phyloP scores from a whole-genome alignment of 2,329 filamentous ascomycete genomes.

The Colletotrichum filicis region DNA sequence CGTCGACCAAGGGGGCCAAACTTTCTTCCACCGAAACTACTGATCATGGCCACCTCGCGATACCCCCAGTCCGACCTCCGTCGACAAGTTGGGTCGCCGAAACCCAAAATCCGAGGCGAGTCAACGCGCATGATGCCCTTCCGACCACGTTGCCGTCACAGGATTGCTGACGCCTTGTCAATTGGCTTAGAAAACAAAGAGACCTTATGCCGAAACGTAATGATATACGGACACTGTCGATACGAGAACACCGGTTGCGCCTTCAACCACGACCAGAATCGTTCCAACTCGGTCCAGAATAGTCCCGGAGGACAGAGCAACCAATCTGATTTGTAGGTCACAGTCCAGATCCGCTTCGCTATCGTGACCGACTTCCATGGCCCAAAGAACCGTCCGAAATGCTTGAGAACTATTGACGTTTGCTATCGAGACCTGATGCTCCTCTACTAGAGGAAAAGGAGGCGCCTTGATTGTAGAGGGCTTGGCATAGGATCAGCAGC shows the following conservation, averaged over 20 bases:
- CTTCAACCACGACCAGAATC: constrained; percentile 87
- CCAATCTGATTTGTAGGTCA: constrained; percentile 62
- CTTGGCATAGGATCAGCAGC: neutral
- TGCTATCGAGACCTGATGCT: neutral
- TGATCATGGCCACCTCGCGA: constrained; percentile 59
- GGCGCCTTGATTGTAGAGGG: neutral
- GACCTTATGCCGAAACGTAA: constrained; percentile 90
- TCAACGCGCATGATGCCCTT: constrained; percentile 29
- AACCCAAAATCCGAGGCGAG: constrained; percentile 67
- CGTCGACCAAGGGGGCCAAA: constrained; percentile 49
- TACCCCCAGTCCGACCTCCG: constrained; percentile 59
- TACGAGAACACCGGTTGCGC: constrained; percentile 92
- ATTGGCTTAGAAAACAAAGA: constrained; percentile 78
- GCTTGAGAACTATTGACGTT: neutral
- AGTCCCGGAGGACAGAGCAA: constrained; percentile 35
- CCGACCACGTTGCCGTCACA: constrained; percentile 30
- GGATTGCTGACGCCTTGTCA: constrained; percentile 35
- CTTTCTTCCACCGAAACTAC: constrained; percentile 38
- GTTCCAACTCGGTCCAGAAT: constrained; percentile 49
- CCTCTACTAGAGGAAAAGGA: neutral
- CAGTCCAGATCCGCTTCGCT: neutral
- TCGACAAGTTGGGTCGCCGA: constrained; percentile 65
- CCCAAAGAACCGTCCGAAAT: neutral
- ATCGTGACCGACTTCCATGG: neutral
- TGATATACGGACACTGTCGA: constrained; percentile 92